Conservation (phyloP, 2,329 filamentous ascomycete species). For the Colletotrichum sp. region DNA sequence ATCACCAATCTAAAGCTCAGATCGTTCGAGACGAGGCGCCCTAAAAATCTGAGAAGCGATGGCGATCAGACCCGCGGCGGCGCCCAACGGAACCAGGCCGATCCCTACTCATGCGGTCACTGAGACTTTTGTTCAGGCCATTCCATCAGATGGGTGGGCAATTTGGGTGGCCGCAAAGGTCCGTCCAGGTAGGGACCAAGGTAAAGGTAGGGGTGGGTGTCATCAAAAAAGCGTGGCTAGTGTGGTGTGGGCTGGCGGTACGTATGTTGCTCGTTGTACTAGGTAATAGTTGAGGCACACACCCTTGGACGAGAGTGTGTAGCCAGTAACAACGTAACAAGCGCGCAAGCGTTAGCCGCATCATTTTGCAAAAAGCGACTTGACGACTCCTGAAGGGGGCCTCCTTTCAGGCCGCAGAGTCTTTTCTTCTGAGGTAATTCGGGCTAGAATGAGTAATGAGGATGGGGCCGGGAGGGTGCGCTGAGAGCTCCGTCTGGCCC, state of each 20-base stretch:
- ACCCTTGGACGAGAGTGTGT: not conserved
- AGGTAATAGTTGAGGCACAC: not conserved
- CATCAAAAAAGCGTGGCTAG: not conserved
- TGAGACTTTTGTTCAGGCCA: not conserved
- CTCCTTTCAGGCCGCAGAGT: not conserved
- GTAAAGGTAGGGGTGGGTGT: not conserved
- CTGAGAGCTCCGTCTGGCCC: slow-evolving; percentile 20
- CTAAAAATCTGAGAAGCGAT: slow-evolving; percentile 10
- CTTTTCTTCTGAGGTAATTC: slow-evolving; percentile 5
- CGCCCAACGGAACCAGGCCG: slow-evolving; percentile 20
- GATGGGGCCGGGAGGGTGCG: slow-evolving; percentile 14
- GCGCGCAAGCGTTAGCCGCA: not conserved
- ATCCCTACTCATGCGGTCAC: slow-evolving; percentile 14
- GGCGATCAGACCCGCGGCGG: slow-evolving; percentile 15
- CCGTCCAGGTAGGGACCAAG: not conserved
- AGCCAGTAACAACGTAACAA: not conserved
- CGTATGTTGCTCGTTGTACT: not conserved
- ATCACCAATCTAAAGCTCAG: slow-evolving; percentile 18
- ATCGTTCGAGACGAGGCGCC: slow-evolving; percentile 14
- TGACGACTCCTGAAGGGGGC: not conserved
- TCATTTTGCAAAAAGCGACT: not conserved
- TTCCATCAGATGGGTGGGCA: not conserved
- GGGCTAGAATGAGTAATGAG: slow-evolving; percentile 19
- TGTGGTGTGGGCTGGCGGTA: not conserved
- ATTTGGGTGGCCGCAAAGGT: not conserved